These are phyloP conservation scores for Conticribra guillardii DNA, from an alignment of 108 stramenopile species.

Conservation along the genomic window DNA sequence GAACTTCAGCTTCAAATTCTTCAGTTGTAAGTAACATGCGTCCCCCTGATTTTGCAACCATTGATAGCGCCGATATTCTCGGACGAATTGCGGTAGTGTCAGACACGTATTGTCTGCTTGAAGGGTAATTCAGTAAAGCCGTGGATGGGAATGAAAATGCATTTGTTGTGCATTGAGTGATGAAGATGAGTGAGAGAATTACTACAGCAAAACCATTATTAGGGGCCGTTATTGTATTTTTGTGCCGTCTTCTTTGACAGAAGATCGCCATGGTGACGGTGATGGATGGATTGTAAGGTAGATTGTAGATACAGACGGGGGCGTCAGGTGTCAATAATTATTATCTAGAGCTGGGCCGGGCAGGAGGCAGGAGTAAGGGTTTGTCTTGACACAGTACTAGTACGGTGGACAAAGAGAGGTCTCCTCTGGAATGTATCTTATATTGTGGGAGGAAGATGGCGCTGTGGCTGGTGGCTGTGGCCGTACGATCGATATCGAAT, in stretches of 20 bases:
- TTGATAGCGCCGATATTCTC: constrained; percentile 19
- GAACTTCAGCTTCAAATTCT: constrained; percentile 64
- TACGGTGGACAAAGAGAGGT: no score
- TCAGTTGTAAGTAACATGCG: constrained; percentile 61
- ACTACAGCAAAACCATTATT: not conserved
- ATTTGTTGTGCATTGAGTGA: not conserved
- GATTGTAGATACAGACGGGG: constrained; percentile 2
- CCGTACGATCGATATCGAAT: no score
- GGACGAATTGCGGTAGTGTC: not conserved
- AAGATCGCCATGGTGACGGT: not conserved
- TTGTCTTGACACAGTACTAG: no score
- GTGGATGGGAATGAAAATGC: not conserved
- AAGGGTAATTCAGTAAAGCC: not conserved
- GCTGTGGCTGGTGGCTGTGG: no score
- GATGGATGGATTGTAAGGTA: not conserved
- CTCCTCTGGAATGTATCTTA: no score
- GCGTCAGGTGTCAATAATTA: no score
- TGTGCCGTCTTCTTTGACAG: not conserved
- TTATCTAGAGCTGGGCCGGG: no score
- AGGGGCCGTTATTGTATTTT: not conserved
- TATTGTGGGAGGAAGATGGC: no score
- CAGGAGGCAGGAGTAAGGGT: no score
- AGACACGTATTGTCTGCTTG: not conserved
- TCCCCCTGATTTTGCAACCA: constrained; percentile 80
- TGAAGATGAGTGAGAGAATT: not conserved